Percentiles rank a stretch among this genome's conserved stretches.
These are phyloP conservation scores for Suillus sp. DNA, from an alignment of 768 basidiomycete species.

Conservation along the genomic window DNA sequence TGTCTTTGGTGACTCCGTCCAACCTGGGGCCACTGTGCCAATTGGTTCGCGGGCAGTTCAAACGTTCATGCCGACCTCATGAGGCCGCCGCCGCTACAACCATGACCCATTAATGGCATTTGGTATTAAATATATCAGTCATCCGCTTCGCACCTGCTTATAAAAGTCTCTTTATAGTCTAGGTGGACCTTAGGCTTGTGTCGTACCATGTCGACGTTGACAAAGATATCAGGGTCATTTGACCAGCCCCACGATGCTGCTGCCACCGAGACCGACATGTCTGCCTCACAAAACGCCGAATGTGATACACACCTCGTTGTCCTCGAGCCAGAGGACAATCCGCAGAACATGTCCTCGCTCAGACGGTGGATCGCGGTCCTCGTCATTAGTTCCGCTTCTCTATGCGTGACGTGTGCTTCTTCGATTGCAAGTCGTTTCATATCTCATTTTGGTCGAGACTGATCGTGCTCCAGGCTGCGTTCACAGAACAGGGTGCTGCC, in stretches of 20 bases:
- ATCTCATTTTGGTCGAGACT: not conserved
- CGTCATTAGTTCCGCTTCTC: constrained; percentile 47
- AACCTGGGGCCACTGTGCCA: not conserved
- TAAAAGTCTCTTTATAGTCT: not conserved
- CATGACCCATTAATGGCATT: not conserved
- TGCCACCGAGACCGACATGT: constrained; percentile 7
- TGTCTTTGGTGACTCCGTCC: not conserved
- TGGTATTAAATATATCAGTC: not conserved
- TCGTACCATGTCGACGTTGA: constrained; percentile 10
- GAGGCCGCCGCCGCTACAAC: constrained; percentile 1
- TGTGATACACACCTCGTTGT: constrained; percentile 31
- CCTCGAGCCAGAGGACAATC: constrained; percentile 45
- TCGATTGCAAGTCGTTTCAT: constrained; percentile 46
- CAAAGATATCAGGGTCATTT: constrained; percentile 12
- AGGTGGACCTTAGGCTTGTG: not conserved
- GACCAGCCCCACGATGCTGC: constrained; percentile 15
- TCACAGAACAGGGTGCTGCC: constrained; percentile 63
- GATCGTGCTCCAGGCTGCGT: constrained; percentile 47
- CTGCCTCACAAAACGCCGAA: constrained; percentile 10
- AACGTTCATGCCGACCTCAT: not conserved
- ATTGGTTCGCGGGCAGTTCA: not conserved
- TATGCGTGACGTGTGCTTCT: constrained; percentile 57
- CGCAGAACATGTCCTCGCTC: constrained; percentile 39
- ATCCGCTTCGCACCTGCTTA: not conserved
- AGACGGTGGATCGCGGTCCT: constrained; percentile 53